Conservation (phyloP, 495 filamentous ascomycete species). For the Margaritispora aquatica region DNA sequence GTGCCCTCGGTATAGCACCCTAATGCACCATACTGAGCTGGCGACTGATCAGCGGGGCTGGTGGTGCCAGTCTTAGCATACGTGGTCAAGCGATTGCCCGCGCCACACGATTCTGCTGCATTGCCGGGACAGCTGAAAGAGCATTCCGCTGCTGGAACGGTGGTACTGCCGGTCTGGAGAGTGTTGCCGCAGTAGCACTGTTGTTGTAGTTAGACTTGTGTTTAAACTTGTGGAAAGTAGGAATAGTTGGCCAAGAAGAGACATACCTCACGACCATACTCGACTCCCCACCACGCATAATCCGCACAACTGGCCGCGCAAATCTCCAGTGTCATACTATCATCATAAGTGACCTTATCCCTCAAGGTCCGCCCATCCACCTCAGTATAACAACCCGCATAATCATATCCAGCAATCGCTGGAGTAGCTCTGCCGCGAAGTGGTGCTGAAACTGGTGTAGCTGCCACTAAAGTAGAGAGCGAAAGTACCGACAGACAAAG, state of each 20-base stretch:
- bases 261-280: constrained; percentile 32
- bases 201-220: no score
- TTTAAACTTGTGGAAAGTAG: no score
- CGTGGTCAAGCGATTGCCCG: constrained; percentile 2
- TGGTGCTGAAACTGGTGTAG: not conserved
- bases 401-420: constrained; percentile 33
- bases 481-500: not conserved
- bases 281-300: constrained; percentile 27
- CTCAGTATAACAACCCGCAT: constrained; percentile 41
- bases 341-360: constrained; percentile 8
- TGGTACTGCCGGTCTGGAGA: constrained; percentile 23
- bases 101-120: constrained; percentile 18
- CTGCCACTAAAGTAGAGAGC: not conserved
- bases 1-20: constrained; percentile 40
- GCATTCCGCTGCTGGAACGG: constrained; percentile 27
- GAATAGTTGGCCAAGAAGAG: no score
- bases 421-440: constrained; percentile 8
- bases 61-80: not conserved
- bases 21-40: constrained; percentile 2
- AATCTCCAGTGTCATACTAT: constrained; percentile 28
- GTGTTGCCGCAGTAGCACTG: constrained; percentile 38
- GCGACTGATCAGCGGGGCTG: not conserved
- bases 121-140: constrained; percentile 34
- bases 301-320: constrained; percentile 26
- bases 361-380: constrained; percentile 22